Percentiles rank a stretch among this genome's conserved stretches.
These are phyloP conservation scores for Torulaspora delbrueckii DNA, from an alignment of 805 yeast genomes.

Conservation along the genomic window DNA sequence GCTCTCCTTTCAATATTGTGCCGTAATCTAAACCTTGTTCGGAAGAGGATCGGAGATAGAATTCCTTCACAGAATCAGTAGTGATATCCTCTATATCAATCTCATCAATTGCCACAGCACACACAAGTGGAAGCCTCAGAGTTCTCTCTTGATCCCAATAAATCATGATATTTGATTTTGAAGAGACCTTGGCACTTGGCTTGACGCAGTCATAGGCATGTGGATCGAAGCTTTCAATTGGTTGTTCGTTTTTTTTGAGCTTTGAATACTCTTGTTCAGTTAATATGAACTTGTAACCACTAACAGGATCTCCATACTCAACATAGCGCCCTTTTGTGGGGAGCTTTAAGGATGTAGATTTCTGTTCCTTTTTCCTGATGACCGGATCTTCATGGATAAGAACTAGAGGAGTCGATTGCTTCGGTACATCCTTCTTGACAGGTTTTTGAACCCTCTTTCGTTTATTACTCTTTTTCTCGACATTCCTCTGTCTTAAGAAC, in stretches of 20 bases:
- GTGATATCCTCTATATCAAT: conserved; percentile 7
- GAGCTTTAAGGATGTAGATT: not conserved
- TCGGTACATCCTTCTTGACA: not conserved
- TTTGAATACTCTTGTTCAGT: conserved; percentile 5
- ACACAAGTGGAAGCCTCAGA: not conserved
- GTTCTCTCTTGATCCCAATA: not conserved
- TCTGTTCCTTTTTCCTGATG: not conserved
- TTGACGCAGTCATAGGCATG: conserved; percentile 1
- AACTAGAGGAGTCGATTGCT: not conserved
- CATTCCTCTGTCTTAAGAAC: not conserved
- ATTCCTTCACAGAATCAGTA: conserved; percentile 4
- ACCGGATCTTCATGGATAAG: not conserved
- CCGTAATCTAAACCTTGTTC: conserved; percentile 2
- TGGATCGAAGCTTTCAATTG: not conserved
- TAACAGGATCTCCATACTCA: conserved; percentile 20
- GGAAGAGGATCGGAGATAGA: conserved; percentile 13
- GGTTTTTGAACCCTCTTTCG: not conserved
- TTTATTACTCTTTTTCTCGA: not conserved
- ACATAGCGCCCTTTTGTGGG: not conserved
- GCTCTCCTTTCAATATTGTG: conserved; percentile 40
- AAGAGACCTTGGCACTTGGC: not conserved
- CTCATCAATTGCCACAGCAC: not conserved
- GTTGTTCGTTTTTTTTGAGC: not conserved
- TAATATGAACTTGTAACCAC: conserved; percentile 20
- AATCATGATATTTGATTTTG: not conserved